Percentiles rank a stretch among this genome's conserved stretches.
phyloP scores from a whole-genome alignment of 2,329 filamentous ascomycete genomes.

The Aulographum hederae region DNA sequence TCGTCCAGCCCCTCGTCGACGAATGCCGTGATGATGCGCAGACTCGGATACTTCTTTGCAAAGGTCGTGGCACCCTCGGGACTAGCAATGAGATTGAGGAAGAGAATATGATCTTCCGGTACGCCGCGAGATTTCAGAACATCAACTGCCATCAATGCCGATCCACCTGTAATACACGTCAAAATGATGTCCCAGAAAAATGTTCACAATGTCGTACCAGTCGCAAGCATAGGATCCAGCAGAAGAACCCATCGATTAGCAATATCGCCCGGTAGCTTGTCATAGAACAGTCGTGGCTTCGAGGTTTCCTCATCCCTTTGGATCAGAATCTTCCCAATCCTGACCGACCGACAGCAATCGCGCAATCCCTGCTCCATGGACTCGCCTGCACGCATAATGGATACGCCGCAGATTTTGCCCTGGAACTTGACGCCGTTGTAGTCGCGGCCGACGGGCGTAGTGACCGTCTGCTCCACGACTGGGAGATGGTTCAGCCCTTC shows the following conservation, averaged over 20 bases:
- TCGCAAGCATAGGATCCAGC: constrained; percentile 97
- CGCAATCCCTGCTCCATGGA: constrained; percentile 95
- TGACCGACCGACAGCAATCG: constrained; percentile 92
- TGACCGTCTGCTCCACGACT: constrained; percentile 73
- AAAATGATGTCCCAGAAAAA: background rate
- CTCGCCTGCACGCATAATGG: constrained; percentile 95
- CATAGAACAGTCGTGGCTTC: constrained; percentile 86
- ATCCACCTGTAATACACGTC: constrained; percentile 66
- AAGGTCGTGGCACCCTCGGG: constrained; percentile 84
- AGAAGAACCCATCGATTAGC: constrained; percentile 81
- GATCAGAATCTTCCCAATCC: constrained; percentile 96
- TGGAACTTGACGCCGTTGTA: constrained; percentile 91
- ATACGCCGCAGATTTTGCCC: constrained; percentile 95
- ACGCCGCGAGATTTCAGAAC: constrained; percentile 81
- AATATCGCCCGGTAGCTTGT: constrained; percentile 92
- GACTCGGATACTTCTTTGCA: constrained; percentile 69
- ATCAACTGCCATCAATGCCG: constrained; percentile 91
- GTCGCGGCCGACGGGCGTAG: constrained; percentile 70
- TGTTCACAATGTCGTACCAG: constrained; percentile 53
- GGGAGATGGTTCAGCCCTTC: constrained; percentile 95
- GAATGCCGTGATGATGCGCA: constrained; percentile 88
- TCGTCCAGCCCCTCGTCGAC: constrained; percentile 92
- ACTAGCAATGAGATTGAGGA: constrained; percentile 94
- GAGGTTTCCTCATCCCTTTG: constrained; percentile 92
- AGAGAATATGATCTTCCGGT: constrained; percentile 85